Base-by-base conservation (phyloP, 768 basidiomycete species). In the Podaxis sp. region DNA sequence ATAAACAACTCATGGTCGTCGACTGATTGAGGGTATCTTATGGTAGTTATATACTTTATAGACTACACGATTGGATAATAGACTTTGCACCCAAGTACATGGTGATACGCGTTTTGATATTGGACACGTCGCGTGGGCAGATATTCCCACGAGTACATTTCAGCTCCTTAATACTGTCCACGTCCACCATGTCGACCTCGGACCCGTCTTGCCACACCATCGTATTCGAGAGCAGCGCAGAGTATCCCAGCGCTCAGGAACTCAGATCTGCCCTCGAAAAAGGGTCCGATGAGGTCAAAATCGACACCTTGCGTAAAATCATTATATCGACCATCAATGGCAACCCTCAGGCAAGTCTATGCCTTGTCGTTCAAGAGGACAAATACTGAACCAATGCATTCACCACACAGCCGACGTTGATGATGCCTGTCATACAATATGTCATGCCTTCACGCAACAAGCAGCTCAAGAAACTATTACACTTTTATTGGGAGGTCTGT, bases 361-460 rank as follows among this genome's bases (percentile, higher is more conserved):
- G 43, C 51, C 17, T 46, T 51, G 17, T 33, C 50, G 51, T 8
- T 12, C 41, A n/a, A 37, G 41, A 37, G n/a, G 0, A 6, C 22
- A 40, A 33, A 43, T 55, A 29, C 47, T 62, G 43, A 62, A 37
- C 53, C 9, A 3, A 29, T 15, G n/a, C 40, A 46, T n/a, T 19
- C 43, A 25, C 25, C 59, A 24, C 56, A 22, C 71, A 96, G 94
- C 93, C 94, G n/a, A 78, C 85, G 57, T 75, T 98, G 55, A 87
- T 98, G 78, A 98, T 99, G 96, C 93, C 95, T 5, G 90, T 98
- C 75, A 98, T 99, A 67, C 97, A 99, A 85, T 97, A 89, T 77
- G 91, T 96, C 65, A 85, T 98, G 82, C 97, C 97, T 40, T 93
- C 91, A 57, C 88, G 89, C 73, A 95, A 92, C 80, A 98, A 99